A percentile compares a stretch with the other conserved stretches of the same genome.
Evolutionary conservation across 169 alveolate species (phyloP).

Genomic region (Plasmodium gallinaceum): DNA sequence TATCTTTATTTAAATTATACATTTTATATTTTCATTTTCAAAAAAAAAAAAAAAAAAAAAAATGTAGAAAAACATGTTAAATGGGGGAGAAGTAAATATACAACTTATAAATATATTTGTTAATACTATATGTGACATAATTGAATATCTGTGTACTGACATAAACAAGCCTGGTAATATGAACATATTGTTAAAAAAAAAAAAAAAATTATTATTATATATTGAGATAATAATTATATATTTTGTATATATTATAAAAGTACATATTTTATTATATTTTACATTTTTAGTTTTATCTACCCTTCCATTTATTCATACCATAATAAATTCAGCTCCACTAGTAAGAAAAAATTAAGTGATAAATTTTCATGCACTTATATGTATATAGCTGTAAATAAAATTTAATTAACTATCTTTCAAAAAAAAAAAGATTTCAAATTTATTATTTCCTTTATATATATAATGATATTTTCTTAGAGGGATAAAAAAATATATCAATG

Average conservation of each 20-base stretch:
- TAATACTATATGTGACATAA: slow-evolving; percentile 62
- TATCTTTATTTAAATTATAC: slow-evolving; percentile 11
- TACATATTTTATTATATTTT: slow-evolving; percentile 4
- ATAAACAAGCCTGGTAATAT: slow-evolving; percentile 40
- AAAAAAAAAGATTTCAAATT: not conserved
- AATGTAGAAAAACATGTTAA: slow-evolving; percentile 17
- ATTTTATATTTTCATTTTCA: not conserved
- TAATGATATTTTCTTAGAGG: slow-evolving; percentile 37
- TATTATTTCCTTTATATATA: slow-evolving; percentile 2
- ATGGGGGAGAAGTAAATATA: slow-evolving; percentile 28
- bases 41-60: not conserved
- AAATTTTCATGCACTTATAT: not conserved
- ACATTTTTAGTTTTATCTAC: slow-evolving; percentile 41
- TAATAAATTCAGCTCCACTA: slow-evolving; percentile 37
- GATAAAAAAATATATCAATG: slow-evolving; percentile 66
- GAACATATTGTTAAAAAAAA: slow-evolving; percentile 6
- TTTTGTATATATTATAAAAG: not conserved
- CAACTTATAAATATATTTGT: slow-evolving; percentile 54
- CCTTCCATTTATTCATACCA: slow-evolving; percentile 69
- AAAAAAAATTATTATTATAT: not conserved
- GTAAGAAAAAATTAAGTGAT: slow-evolving; percentile 32
- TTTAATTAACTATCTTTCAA: not conserved
- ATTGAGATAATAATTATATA: slow-evolving; percentile 5
- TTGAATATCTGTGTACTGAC: slow-evolving; percentile 45
- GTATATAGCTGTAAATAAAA: slow-evolving; percentile 1